Evolutionary conservation across 257 asterid genomes (phyloP).

Genomic region (Thymus mandschuricus): DNA sequence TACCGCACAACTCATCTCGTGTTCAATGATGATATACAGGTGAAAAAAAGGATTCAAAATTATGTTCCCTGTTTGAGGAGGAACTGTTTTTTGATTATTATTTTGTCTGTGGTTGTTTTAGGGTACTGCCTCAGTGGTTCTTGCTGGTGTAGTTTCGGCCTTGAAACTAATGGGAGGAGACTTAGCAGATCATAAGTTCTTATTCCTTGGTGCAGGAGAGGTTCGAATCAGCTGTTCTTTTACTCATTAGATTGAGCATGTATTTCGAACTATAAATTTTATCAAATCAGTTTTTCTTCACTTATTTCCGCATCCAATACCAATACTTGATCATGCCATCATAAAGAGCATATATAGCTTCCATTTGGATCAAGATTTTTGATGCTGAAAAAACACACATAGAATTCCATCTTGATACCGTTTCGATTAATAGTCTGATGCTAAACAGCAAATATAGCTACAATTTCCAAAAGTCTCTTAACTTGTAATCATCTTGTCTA

Average conservation of each 20-base stretch:
- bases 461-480: background rate
- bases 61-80: constrained; percentile 4
- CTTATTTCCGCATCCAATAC: background rate
- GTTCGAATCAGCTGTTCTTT: constrained; percentile 37
- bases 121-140: constrained; percentile 96
- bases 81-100: constrained; percentile 5
- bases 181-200: constrained; percentile 83
- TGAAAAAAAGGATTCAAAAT: constrained; percentile 2
- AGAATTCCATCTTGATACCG: background rate
- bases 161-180: constrained; percentile 70
- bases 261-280: background rate
- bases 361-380: background rate
- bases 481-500: constrained; percentile 26
- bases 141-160: constrained; percentile 80
- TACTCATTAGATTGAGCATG: constrained; percentile 13
- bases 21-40: constrained; percentile 95
- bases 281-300: background rate
- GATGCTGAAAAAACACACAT: background rate
- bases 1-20: constrained; percentile 87
- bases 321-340: background rate
- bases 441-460: background rate
- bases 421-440: background rate
- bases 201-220: constrained; percentile 99
- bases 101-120: constrained; percentile 31
- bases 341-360: background rate